Evolutionary conservation across 208 protist genomes (phyloP).

Genomic region (Acanthamoeba lenticulata): DNA sequence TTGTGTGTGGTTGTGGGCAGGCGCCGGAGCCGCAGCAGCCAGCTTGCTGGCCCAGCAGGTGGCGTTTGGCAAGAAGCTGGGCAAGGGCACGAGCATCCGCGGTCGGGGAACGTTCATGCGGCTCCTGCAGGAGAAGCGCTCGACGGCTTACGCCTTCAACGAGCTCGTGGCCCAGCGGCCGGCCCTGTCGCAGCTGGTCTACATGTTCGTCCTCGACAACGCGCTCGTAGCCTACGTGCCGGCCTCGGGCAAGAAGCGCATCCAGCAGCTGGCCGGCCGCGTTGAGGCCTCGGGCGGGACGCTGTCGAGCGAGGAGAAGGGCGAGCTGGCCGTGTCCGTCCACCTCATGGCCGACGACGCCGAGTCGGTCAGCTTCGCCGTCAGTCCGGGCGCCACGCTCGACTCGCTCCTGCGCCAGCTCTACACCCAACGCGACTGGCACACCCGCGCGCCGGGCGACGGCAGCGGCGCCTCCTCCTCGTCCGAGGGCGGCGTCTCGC

Average conservation of each 20-base stretch:
- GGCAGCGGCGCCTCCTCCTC: neutral
- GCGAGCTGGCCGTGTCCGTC: neutral
- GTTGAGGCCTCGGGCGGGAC: neutral
- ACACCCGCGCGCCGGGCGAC: neutral
- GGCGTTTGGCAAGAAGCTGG: neutral
- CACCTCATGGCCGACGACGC: slow-evolving; percentile 26
- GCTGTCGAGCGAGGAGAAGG: neutral
- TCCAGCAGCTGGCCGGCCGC: slow-evolving; percentile 15
- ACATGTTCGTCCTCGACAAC: slow-evolving; percentile 3
- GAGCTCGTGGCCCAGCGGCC: neutral
- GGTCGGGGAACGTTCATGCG: neutral
- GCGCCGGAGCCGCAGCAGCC: neutral
- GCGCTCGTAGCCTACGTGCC: neutral
- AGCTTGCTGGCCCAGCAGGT: neutral
- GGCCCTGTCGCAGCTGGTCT: neutral
- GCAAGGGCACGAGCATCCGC: neutral
- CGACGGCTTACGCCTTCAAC: slow-evolving; percentile 7
- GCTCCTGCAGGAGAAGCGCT: slow-evolving; percentile 26
- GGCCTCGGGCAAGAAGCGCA: slow-evolving; percentile 48
- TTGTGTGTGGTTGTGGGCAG: neutral
- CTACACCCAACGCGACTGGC: neutral
- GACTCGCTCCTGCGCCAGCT: slow-evolving; percentile 6
- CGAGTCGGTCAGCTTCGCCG: neutral
- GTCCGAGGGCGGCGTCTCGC: neutral
- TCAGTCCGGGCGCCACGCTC: neutral